Evolutionary conservation across 1,284 basidiomycete species (phyloP), one percentile per base, ranked within the genome.

Genomic region (Malassezia restricta): DNA sequence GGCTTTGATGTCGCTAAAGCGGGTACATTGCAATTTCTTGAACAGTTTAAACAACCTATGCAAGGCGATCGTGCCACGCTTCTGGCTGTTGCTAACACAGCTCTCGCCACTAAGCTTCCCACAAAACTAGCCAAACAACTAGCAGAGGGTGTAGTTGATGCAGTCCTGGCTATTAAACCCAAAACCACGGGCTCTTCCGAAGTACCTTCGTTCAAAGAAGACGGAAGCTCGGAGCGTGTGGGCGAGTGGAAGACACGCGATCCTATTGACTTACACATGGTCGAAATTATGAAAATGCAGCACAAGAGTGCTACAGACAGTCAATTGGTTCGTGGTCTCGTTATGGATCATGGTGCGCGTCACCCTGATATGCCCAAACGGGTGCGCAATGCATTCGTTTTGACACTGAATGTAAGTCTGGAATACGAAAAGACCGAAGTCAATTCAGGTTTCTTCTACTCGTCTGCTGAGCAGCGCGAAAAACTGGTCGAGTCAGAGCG

Each of bases 351-450:
- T 74, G 94, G 94, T 62, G 90, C 88, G 43, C 79, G 94, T 62
- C 94, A 99, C 77, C 91, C 92, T 5, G 94, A 98, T 76, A 98
- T 98, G 94, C 91, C 94, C 43, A 96, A 92, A 78, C 83, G 90
- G 61, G 82, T 98, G 56, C 90, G 95, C 76, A 98, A 99, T 76
- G 89, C 90, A 40, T 95, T 80, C 76, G 86, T 99, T 60, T 77
- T 99, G 61, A 98, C 87, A 24, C 78, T 99, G 68, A 99, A 99
- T 76, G 94, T 98, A 68, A 92, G 87, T 71, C 78, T 99, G 63
- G 94, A 99, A 75, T 99, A 98, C 75, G 94, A 99, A 76, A 98
- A 98, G 79, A 99, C 94, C 87, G 94, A 99, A 79, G 88, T 99
- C 74, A 99, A 99, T 79, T 96, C 94, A 43, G 84, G 90, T 17